phyloP scores from a whole-genome alignment of 805 yeast genomes.

The Yarrowia sp. region DNA sequence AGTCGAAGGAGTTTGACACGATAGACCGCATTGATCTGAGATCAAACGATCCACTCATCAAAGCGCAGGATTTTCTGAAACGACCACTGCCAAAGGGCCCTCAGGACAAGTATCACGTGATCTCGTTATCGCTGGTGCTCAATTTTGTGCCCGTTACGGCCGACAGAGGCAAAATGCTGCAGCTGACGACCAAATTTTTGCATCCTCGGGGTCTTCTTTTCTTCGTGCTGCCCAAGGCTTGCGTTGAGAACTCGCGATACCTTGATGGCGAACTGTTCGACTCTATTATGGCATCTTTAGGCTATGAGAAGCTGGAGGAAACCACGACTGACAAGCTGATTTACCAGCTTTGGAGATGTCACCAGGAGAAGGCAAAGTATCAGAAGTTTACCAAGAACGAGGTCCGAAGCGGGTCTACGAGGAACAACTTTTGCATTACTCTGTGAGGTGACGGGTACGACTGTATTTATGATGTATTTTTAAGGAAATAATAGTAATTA shows the following conservation, averaged over 20 bases:
- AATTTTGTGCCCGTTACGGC: slow-evolving; percentile 78
- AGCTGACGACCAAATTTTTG: slow-evolving; percentile 57
- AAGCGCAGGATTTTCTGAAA: slow-evolving; percentile 81
- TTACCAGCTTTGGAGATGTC: slow-evolving; percentile 65
- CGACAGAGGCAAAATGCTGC: slow-evolving; percentile 76
- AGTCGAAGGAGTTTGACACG: slow-evolving; percentile 49
- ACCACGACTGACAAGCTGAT: slow-evolving; percentile 69
- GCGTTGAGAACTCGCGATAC: slow-evolving; percentile 79
- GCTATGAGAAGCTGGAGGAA: slow-evolving; percentile 49
- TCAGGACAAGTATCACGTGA: slow-evolving; percentile 50
- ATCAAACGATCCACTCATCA: slow-evolving; percentile 69
- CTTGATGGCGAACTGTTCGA: slow-evolving; percentile 48
- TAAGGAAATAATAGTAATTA: neutral
- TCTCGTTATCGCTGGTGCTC: slow-evolving; percentile 83
- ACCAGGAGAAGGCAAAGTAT: slow-evolving; percentile 27
- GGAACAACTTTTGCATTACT: slow-evolving; percentile 69
- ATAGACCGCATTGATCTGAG: slow-evolving; percentile 73
- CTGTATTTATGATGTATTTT: slow-evolving; percentile 5
- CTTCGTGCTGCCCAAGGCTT: slow-evolving; percentile 85
- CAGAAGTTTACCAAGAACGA: slow-evolving; percentile 46
- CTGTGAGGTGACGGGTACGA: neutral
- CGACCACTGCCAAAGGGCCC: slow-evolving; percentile 54
- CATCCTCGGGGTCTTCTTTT: slow-evolving; percentile 46
- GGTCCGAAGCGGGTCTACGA: slow-evolving; percentile 52
- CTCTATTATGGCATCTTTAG: slow-evolving; percentile 56